Evolutionary conservation across 495 filamentous ascomycete species (phyloP).

Genomic region (Daldinia vernicosa): DNA sequence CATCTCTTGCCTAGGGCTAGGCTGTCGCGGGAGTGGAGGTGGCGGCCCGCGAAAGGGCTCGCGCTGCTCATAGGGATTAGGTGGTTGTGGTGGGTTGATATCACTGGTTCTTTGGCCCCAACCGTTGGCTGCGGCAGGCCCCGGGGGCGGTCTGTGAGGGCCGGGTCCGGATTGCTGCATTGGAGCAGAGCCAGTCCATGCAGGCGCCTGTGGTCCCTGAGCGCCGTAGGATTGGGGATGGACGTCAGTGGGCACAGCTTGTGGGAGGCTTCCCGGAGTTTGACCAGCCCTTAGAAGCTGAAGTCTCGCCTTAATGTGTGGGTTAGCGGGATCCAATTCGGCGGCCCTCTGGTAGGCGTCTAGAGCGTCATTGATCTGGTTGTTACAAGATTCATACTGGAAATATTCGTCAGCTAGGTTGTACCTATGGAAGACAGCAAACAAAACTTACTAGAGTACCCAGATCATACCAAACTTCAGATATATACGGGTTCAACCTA

Average conservation of each 20-base stretch:
- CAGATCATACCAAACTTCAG: constrained; percentile 99
- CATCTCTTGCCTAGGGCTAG: constrained; percentile 74
- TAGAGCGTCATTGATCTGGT: constrained; percentile 94
- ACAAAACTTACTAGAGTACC: constrained; percentile 83
- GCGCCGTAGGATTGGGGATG: constrained; percentile 82
- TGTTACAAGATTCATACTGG: constrained; percentile 98
- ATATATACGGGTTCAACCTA: constrained; percentile 97
- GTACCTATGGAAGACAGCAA: constrained; percentile 12
- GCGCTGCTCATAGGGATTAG: constrained; percentile 80
- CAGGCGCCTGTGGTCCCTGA: constrained; percentile 76
- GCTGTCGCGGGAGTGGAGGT: constrained; percentile 71
- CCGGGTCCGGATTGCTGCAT: constrained; percentile 66
- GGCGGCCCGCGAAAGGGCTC: constrained; percentile 70
- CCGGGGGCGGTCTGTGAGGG: constrained; percentile 68
- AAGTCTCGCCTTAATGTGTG: constrained; percentile 94
- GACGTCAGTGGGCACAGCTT: constrained; percentile 58
- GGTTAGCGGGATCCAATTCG: constrained; percentile 90
- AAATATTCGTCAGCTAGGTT: constrained; percentile 38
- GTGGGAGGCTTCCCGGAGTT: constrained; percentile 62
- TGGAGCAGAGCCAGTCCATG: constrained; percentile 79
- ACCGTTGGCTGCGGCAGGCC: constrained; percentile 66
- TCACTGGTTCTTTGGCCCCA: constrained; percentile 84
- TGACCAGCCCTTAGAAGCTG: constrained; percentile 85
- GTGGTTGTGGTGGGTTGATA: constrained; percentile 75
- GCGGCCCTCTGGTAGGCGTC: constrained; percentile 96